Conservation (phyloP, 371 early-diverging fungal species). For the Phascolomyces articulosus region DNA sequence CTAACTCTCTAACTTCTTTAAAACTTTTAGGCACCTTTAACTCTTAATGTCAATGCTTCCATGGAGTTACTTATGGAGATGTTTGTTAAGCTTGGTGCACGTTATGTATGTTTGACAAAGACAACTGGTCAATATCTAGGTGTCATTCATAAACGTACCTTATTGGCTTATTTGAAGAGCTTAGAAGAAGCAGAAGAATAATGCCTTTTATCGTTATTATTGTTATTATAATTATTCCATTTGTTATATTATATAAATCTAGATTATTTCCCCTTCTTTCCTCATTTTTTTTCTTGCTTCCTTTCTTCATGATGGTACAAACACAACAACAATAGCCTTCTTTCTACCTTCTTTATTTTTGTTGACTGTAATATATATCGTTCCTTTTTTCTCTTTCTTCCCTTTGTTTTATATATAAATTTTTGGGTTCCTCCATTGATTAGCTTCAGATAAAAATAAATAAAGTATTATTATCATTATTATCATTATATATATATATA, state of each 20-base stretch:
- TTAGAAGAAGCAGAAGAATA: constrained; percentile 45
- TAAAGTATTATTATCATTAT: not conserved
- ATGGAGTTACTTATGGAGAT: constrained; percentile 89
- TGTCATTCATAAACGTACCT: constrained; percentile 75
- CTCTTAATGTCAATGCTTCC: constrained; percentile 72
- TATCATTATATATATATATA: not conserved
- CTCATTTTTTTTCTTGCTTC: no score
- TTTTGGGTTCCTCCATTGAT: no score
- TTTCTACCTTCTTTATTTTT: not conserved
- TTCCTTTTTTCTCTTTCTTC: not conserved
- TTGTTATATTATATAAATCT: no score
- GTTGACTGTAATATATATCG: not conserved
- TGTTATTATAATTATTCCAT: not conserved
- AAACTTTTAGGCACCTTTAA: constrained; percentile 79
- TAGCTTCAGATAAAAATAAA: not conserved
- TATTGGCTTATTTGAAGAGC: constrained; percentile 69
- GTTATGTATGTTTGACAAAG: constrained; percentile 63
- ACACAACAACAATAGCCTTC: no score
- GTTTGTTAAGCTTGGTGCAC: constrained; percentile 82
- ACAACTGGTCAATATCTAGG: constrained; percentile 68
- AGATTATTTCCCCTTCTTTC: no score
- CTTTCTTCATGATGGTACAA: no score
- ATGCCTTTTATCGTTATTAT: not conserved
- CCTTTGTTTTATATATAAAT: not conserved
- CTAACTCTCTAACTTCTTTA: not conserved